These are phyloP conservation scores for Phaeosphaeria sp. DNA, from an alignment of 2,329 filamentous ascomycete genomes.

Conservation along the genomic window DNA sequence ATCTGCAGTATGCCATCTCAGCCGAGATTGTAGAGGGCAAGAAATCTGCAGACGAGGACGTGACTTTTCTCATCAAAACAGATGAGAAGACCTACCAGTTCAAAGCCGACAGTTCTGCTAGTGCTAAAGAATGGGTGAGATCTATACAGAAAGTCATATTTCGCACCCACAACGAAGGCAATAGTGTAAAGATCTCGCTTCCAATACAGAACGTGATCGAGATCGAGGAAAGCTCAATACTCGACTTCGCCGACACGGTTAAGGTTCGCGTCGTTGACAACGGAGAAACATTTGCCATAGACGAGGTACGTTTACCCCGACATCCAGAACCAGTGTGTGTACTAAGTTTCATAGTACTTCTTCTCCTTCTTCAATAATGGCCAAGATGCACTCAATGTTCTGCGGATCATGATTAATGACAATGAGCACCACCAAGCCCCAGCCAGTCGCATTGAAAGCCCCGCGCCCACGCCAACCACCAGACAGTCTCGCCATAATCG, in stretches of 20 bases:
- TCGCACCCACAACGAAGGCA: slow-evolving; percentile 91
- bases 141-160: slow-evolving; percentile 94
- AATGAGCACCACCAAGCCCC: slow-evolving; percentile 53
- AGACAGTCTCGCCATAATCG: background rate
- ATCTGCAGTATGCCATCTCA: slow-evolving; percentile 88
- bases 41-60: slow-evolving; percentile 72
- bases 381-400: slow-evolving; percentile 78
- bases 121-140: slow-evolving; percentile 96
- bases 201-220: slow-evolving; percentile 90
- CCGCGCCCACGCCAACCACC: background rate
- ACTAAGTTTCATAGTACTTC: slow-evolving; percentile 70
- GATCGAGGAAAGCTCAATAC: slow-evolving; percentile 87
- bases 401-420: slow-evolving; percentile 75
- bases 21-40: slow-evolving; percentile 75
- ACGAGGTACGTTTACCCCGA: slow-evolving; percentile 71
- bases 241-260: slow-evolving; percentile 91
- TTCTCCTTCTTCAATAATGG: slow-evolving; percentile 94
- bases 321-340: background rate
- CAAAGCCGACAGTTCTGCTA: slow-evolving; percentile 83
- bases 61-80: slow-evolving; percentile 81
- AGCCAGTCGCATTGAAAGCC: slow-evolving; percentile 10
- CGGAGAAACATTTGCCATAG: slow-evolving; percentile 91
- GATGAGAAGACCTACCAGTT: slow-evolving; percentile 85
- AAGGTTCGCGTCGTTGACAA: slow-evolving; percentile 93
- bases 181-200: slow-evolving; percentile 94